Evolutionary conservation across 2,329 filamentous ascomycete species (phyloP).

Genomic region (Torrubiella hemipterigena): DNA sequence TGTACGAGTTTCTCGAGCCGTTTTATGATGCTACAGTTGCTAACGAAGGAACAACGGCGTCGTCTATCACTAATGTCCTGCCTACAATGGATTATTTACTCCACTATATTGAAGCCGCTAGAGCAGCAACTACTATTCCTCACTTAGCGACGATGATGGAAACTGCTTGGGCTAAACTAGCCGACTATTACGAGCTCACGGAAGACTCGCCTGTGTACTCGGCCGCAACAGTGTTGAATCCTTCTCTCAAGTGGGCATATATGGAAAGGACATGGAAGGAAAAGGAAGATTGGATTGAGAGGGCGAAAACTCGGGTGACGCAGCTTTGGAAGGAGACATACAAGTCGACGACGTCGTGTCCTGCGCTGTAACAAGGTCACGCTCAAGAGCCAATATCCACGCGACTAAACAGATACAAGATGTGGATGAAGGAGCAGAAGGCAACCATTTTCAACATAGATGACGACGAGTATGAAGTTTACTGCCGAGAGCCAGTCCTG

Average conservation of each 20-base stretch:
- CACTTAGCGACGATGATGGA: conserved; percentile 6
- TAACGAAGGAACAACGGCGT: too few species aligned
- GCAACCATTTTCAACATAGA: conserved; percentile 4
- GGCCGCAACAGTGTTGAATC: conserved; percentile 1
- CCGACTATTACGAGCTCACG: conserved; percentile 1
- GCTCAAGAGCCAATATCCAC: background rate
- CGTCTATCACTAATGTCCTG: conserved; percentile 4
- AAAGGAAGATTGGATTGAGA: conserved; percentile 1
- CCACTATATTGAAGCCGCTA: conserved; percentile 5
- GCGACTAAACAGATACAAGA: conserved; percentile 5
- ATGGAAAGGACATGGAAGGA: conserved; percentile 3
- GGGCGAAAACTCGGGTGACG: background rate
- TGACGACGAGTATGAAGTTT: conserved; percentile 5
- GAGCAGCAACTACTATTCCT: conserved; percentile 1
- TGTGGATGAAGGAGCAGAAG: conserved; percentile 6
- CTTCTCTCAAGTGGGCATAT: conserved; percentile 3
- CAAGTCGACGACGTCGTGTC: background rate
- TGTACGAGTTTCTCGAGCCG: conserved; percentile 3
- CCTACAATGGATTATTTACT: conserved; percentile 5
- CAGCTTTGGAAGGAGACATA: conserved; percentile 2
- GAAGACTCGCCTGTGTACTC: conserved; percentile 2
- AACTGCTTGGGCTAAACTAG: conserved; percentile 6
- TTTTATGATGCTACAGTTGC: conserved; percentile 5
- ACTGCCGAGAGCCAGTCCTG: conserved; percentile 3
- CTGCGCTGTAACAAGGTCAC: background rate